Evolutionary conservation across 2,329 filamentous ascomycete species (phyloP), one percentile per base, ranked within the genome.

Genomic region (Cytospora piceicola): DNA sequence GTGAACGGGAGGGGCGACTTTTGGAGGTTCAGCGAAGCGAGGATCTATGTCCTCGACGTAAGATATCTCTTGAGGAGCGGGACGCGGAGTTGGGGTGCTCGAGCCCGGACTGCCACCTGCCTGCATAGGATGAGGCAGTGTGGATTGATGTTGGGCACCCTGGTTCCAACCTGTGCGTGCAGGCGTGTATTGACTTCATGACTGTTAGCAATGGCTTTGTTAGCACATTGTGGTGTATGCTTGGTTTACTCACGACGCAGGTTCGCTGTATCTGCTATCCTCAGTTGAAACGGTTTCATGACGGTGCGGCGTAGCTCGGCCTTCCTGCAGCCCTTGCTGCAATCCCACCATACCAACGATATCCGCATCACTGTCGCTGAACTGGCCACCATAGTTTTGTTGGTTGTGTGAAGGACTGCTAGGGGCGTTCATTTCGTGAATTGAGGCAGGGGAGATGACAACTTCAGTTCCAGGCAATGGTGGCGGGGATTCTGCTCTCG

Each of bases 21-120:
- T 66, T 62, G 72, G 71, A 51, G 73, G 76, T 64, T 87, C 84
- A 39, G 88, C 90, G 73, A 97, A 98, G 64, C 89, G 91, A 54
- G 94, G 93, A 70, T 97, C 93, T 15, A 97, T 88, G 75, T 98
- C 94, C 82, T 98, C 95, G 74, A 68, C 56, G 36, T 68, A 68
- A 27, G 63, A 61, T 42, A 53, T 60, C 52, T 68, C 66, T 61
- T 63, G 70, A 27, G 73, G 74, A 51, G 72, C 72, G 20, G 77
- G 72, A 20, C 77, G 75, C 36, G 78, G 76, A 51, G 74, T 75
- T 54, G 74, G 75, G 60, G 72, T 73, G 55, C 70, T 74, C 52
- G 77, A 72, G 49, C 39, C 51, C 36, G 78, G 72, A 66, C 82
- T 79, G 63, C 77, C 75, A 46, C 72, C 57, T 36, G 61, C 54